Base-by-base conservation (phyloP, 2,329 filamentous ascomycete genomes). In the Juglanconis oblonga region DNA sequence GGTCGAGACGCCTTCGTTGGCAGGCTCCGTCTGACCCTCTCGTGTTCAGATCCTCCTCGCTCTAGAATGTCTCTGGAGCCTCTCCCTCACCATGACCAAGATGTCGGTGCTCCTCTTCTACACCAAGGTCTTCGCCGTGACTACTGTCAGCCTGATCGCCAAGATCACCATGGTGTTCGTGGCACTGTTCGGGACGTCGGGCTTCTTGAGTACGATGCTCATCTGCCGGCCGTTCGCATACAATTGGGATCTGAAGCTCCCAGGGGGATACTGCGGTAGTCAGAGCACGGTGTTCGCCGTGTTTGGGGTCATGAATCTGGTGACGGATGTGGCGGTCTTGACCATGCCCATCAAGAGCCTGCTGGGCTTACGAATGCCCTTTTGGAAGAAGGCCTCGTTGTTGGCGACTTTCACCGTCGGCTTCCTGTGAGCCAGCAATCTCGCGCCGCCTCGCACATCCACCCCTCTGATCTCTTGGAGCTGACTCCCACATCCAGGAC, bases 151-250 rank as follows among this genome's bases (percentile, higher is more conserved):
- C 38, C 48, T 67, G 47, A 60, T 66, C 4, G 67, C 69, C 38
- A 61, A 64, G 32, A 59, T 66, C 10, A 65, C 65, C 7, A 69
- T 66, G 11, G 64, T 59, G 10, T 54, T 71, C 24, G 66, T 70
- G 10, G 42, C 64, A 1, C 53, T 68, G 14, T 69, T 71, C 65
- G 69, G 65, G 2, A 13, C 67, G 13, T 64, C 66, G n/a, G 67
- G 68, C 11, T 66, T 73, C 50, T 53, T 74, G 14, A 66, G 64
- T 24, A 67, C 69, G 8, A 65, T 69, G 59, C 65, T 76, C 42
- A 72, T 76, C 52, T 77, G 74, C 62, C 67, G 58, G n/a, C 75
- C 74, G 2, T 66, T 77, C 35, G 67, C 69, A 8, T 71, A 69
- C 52, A 72, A 69, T 51, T 77, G 74, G 73, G 64, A 75, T 57